Evolutionary conservation across 179 eudicot genomes (phyloP).

Genomic region (Silene noctiflora): DNA sequence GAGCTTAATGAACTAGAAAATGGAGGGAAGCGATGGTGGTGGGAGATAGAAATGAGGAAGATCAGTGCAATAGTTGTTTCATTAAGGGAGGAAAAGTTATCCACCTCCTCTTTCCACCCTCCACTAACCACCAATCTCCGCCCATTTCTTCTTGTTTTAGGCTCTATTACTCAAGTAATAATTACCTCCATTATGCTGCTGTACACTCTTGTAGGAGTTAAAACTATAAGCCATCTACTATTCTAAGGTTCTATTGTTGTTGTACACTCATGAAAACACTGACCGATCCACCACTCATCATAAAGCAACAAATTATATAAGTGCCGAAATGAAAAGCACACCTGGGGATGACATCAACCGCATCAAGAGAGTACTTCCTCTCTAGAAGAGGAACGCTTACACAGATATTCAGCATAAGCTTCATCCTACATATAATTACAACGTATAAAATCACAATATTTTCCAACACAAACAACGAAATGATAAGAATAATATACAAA

Average conservation of each 20-base stretch:
- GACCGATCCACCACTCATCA: background rate
- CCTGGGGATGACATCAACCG: conserved; percentile 66
- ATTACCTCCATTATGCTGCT: too few relatives aligned
- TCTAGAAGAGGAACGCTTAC: conserved; percentile 64
- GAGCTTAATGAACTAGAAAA: too few relatives aligned
- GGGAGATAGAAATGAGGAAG: too few relatives aligned
- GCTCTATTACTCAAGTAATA: too few relatives aligned
- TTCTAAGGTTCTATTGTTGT: background rate
- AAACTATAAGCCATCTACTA: background rate
- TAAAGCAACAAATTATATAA: background rate
- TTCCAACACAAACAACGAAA: background rate
- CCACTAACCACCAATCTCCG: too few relatives aligned
- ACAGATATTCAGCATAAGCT: conserved; percentile 68
- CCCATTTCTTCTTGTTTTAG: too few relatives aligned
- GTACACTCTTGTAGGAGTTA: background rate
- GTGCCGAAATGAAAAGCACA: conserved; percentile 25
- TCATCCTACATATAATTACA: conserved; percentile 55
- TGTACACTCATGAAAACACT: background rate
- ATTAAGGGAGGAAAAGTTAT: too few relatives aligned
- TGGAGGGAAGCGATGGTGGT: too few relatives aligned
- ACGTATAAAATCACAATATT: conserved; percentile 11
- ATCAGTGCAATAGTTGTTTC: too few relatives aligned
- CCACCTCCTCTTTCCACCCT: too few relatives aligned
- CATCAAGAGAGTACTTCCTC: conserved; percentile 46
- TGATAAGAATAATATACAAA: background rate